A percentile compares a stretch with the other conserved stretches of the same genome.
These are phyloP conservation scores for Aspergillus mulundensis DNA, from an alignment of 495 filamentous ascomycete genomes.

Conservation along the genomic window DNA sequence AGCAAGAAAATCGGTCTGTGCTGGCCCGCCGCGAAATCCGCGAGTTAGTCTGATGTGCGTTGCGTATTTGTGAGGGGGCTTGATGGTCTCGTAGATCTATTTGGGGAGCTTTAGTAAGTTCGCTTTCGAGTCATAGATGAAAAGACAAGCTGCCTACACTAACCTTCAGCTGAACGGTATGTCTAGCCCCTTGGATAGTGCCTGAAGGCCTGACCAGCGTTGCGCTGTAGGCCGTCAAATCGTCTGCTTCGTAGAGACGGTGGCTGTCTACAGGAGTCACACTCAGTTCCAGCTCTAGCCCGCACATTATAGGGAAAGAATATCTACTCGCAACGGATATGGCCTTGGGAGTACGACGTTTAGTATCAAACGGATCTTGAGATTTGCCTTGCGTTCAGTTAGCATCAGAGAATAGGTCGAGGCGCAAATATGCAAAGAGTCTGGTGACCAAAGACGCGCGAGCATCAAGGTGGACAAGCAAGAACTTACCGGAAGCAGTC, in stretches of 20 bases:
- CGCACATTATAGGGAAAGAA: no score
- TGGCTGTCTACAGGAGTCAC: slow-evolving; percentile 15
- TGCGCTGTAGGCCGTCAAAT: slow-evolving; percentile 12
- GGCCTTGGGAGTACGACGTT: slow-evolving; percentile 2
- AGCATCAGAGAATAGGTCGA: neutral
- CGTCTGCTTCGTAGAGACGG: slow-evolving; percentile 19
- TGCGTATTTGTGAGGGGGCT: slow-evolving; percentile 44
- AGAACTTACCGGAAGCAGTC: neutral
- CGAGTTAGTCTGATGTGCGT: slow-evolving; percentile 34
- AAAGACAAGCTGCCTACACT: slow-evolving; percentile 4
- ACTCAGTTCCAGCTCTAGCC: neutral
- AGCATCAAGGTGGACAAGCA: neutral
- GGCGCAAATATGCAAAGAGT: neutral
- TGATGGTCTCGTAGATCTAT: slow-evolving; percentile 52
- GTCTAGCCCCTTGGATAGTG: slow-evolving; percentile 11
- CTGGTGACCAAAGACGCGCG: no score
- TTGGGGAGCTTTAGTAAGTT: no score
- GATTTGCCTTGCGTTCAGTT: slow-evolving; percentile 1
- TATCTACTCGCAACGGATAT: slow-evolving; percentile 5
- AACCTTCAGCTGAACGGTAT: slow-evolving; percentile 31
- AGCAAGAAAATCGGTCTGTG: slow-evolving; percentile 26
- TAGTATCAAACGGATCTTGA: slow-evolving; percentile 7
- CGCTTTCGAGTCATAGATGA: no score
- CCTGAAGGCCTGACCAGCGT: slow-evolving; percentile 18
- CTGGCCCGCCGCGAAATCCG: slow-evolving; percentile 14